Conservation (phyloP, 441 rosid species). For the Populus trichocarpa region DNA sequence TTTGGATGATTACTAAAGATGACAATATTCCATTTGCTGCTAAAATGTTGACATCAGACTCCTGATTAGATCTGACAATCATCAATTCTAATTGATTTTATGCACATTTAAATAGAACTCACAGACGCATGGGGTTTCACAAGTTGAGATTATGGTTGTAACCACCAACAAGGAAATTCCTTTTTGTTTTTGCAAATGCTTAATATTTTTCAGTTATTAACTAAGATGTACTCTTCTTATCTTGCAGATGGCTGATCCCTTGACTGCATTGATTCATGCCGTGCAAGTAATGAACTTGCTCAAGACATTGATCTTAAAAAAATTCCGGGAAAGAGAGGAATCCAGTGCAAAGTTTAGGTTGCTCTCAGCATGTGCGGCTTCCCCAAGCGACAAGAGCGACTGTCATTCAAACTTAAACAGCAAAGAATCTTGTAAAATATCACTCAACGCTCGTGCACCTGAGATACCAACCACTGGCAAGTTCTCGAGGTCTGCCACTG, state of each 20-base stretch:
- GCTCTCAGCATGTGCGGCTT: constrained; percentile 19
- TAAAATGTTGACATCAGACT: background rate
- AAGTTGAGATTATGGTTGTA: constrained; percentile 20
- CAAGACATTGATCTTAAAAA: constrained; percentile 61
- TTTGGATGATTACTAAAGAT: background rate
- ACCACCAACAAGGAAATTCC: constrained; percentile 5
- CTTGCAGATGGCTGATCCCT: constrained; percentile 91
- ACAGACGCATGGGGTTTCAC: background rate
- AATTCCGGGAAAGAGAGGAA: too few species aligned
- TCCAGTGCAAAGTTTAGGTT: constrained; percentile 11
- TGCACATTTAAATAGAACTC: too few species aligned
- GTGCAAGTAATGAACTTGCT: constrained; percentile 89
- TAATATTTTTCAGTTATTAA: background rate
- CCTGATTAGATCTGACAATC: background rate
- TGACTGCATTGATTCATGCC: constrained; percentile 79
- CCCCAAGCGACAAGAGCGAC: constrained; percentile 19
- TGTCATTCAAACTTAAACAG: constrained; percentile 29
- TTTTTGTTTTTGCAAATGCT: constrained; percentile 7
- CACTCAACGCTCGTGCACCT: constrained; percentile 31
- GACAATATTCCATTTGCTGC: background rate
- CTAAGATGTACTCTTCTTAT: background rate
- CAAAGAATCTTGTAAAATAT: constrained; percentile 17
- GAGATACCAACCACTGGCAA: constrained; percentile 28
- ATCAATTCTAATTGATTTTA: background rate
- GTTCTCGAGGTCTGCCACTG: constrained; percentile 43